Conservation (phyloP, 129 eudicot species). For the Pittosporum tobira region DNA sequence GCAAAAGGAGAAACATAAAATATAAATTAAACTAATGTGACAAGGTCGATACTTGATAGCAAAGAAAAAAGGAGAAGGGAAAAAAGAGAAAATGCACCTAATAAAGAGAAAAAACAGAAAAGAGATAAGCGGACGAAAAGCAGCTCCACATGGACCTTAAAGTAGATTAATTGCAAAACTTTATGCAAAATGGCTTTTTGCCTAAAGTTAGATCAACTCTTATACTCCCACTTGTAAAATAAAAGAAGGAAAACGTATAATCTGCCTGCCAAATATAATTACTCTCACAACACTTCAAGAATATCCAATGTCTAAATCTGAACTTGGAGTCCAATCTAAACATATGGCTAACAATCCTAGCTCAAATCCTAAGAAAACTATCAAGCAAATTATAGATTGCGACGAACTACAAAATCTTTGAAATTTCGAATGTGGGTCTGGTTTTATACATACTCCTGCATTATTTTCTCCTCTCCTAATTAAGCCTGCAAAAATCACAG, state of each 20-base stretch:
- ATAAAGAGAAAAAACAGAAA: slow-evolving; percentile 8
- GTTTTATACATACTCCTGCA: slow-evolving; percentile 22
- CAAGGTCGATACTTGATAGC: background rate
- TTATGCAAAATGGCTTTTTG: background rate
- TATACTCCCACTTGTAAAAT: background rate
- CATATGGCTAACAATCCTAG: background rate
- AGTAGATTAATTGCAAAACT: slow-evolving; percentile 15
- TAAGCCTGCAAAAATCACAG: slow-evolving; percentile 11
- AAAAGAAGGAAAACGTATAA: background rate
- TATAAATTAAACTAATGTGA: too few species aligned
- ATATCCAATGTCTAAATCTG: background rate
- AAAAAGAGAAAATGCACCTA: slow-evolving; percentile 7
- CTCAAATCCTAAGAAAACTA: too few species aligned
- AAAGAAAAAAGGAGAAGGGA: slow-evolving; percentile 8
- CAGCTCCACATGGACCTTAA: slow-evolving; percentile 21
- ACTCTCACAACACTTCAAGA: background rate
- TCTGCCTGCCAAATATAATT: background rate
- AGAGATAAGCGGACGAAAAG: slow-evolving; percentile 8
- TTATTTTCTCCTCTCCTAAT: too few species aligned
- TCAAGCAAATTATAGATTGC: too few species aligned
- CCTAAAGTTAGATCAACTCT: background rate
- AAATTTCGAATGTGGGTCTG: background rate
- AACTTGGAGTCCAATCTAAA: background rate
- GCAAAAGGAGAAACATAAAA: slow-evolving; percentile 3
- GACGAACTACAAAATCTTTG: too few species aligned